Percentiles rank a stretch among this genome's conserved stretches.
These are phyloP conservation scores for Coemansia sp. DNA, from an alignment of 192 early-diverging fungal species.

Conservation along the genomic window DNA sequence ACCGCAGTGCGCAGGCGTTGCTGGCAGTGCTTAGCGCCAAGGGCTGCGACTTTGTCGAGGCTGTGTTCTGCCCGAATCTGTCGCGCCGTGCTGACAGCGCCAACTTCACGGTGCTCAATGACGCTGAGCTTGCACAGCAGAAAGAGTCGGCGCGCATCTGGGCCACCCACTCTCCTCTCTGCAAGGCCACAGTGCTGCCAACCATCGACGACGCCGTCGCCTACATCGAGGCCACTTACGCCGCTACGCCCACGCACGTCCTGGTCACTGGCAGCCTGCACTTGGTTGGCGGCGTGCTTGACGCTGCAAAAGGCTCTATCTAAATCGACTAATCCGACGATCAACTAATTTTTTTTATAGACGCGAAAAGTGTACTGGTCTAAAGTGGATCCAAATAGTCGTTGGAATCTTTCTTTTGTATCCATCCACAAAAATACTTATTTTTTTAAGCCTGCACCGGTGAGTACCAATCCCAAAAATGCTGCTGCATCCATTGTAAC, in stretches of 20 bases:
- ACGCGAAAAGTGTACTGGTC: neutral
- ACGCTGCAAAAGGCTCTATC: slow-evolving; percentile 48
- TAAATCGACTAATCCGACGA: neutral
- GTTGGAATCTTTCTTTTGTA: slow-evolving; percentile 10
- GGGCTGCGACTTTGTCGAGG: slow-evolving; percentile 59
- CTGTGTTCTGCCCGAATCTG: slow-evolving; percentile 84
- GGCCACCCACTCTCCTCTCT: slow-evolving; percentile 43
- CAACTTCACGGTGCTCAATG: slow-evolving; percentile 69
- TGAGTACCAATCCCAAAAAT: slow-evolving; percentile 32
- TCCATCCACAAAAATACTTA: neutral
- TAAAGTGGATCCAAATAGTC: neutral
- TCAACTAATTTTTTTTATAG: slow-evolving; percentile 10
- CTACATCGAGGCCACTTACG: slow-evolving; percentile 47
- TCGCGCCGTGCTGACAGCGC: slow-evolving; percentile 65
- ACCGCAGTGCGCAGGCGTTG: slow-evolving; percentile 67
- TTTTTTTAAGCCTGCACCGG: slow-evolving; percentile 9
- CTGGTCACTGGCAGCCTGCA: slow-evolving; percentile 94
- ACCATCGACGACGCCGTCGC: slow-evolving; percentile 72
- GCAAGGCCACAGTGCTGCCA: slow-evolving; percentile 49
- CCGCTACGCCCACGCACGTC: slow-evolving; percentile 57
- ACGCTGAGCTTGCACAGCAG: slow-evolving; percentile 67
- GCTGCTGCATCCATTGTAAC: neutral
- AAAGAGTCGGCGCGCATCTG: slow-evolving; percentile 64
- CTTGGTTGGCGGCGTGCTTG: slow-evolving; percentile 85
- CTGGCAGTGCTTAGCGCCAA: slow-evolving; percentile 67